phyloP scores from a whole-genome alignment of 2,329 filamentous ascomycete species.

The Colletotrichum orchidophilum region DNA sequence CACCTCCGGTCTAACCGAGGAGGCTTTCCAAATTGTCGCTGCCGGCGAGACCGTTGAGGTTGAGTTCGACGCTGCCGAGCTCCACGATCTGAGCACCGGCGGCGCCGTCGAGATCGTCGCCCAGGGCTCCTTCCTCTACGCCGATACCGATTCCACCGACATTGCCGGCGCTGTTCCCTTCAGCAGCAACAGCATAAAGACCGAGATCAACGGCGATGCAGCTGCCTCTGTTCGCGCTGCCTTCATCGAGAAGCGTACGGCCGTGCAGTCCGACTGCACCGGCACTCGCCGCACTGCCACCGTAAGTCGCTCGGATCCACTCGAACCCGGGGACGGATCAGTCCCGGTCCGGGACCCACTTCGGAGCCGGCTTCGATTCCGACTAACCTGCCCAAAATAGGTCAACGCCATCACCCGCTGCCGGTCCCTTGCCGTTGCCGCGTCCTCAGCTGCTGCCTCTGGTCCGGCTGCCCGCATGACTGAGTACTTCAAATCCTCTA shows the following conservation, averaged over 20 bases:
- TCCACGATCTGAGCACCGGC: constrained; percentile 60
- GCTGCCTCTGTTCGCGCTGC: constrained; percentile 60
- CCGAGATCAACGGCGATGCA: constrained; percentile 64
- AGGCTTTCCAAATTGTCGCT: constrained; percentile 60
- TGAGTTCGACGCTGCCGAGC: constrained; percentile 64
- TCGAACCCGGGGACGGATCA: neutral
- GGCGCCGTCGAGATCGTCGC: constrained; percentile 66
- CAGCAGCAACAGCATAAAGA: constrained; percentile 66
- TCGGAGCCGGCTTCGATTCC: neutral
- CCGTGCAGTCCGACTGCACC: constrained; percentile 63
- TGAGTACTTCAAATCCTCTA: constrained; percentile 72
- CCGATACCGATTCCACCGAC: constrained; percentile 60
- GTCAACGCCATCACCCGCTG: constrained; percentile 64
- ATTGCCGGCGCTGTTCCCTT: constrained; percentile 66
- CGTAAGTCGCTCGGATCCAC: neutral
- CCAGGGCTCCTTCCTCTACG: constrained; percentile 65
- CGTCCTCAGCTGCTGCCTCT: constrained; percentile 60
- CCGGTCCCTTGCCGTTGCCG: constrained; percentile 59
- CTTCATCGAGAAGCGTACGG: constrained; percentile 59
- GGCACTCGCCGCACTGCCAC: constrained; percentile 55
- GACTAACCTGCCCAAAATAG: neutral
- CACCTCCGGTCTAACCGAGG: constrained; percentile 54
- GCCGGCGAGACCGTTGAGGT: constrained; percentile 60
- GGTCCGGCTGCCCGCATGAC: constrained; percentile 59
- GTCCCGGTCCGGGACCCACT: neutral